A percentile compares a stretch with the other conserved stretches of the same genome.
Conservation (phyloP, 2,329 filamentous ascomycete genomes). For the Fusarium irregulare region DNA sequence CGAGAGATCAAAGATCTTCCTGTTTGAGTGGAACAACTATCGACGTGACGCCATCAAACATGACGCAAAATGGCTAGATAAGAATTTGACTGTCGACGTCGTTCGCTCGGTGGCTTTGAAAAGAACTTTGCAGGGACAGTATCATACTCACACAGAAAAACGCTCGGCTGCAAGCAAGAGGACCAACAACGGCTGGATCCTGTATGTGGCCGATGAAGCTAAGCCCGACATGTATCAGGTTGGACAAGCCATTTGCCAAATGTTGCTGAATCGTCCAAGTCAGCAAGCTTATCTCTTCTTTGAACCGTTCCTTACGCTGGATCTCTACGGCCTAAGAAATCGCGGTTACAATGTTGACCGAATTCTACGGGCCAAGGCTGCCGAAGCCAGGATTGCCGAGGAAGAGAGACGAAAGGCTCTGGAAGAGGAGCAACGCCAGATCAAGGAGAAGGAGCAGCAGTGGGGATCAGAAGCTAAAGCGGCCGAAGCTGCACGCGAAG, state of each 20-base stretch:
- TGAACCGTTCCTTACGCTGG: constrained; percentile 88
- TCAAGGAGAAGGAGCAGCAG: constrained; percentile 66
- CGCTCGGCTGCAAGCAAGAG: constrained; percentile 76
- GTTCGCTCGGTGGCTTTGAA: constrained; percentile 83
- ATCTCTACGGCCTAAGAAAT: constrained; percentile 81
- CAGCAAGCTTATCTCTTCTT: constrained; percentile 91
- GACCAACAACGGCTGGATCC: constrained; percentile 65
- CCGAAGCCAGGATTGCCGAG: constrained; percentile 88
- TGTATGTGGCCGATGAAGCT: constrained; percentile 79
- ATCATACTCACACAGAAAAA: constrained; percentile 77
- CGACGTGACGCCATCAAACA: constrained; percentile 82
- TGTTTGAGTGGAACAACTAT: constrained; percentile 80
- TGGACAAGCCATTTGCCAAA: constrained; percentile 83
- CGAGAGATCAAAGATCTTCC: constrained; percentile 88
- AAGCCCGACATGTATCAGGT: constrained; percentile 91
- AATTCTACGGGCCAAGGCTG: constrained; percentile 87
- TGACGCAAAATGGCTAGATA: constrained; percentile 90
- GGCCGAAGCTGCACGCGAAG: constrained; percentile 54
- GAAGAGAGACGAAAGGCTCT: constrained; percentile 80
- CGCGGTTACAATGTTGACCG: constrained; percentile 97
- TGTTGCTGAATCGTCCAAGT: constrained; percentile 83
- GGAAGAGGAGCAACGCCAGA: constrained; percentile 76
- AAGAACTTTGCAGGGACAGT: constrained; percentile 77
- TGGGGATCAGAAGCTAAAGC: constrained; percentile 55
- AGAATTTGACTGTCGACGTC: constrained; percentile 80